These are phyloP conservation scores for Fallopia convolvulus DNA, from an alignment of 148 eudicot species.

Conservation along the genomic window DNA sequence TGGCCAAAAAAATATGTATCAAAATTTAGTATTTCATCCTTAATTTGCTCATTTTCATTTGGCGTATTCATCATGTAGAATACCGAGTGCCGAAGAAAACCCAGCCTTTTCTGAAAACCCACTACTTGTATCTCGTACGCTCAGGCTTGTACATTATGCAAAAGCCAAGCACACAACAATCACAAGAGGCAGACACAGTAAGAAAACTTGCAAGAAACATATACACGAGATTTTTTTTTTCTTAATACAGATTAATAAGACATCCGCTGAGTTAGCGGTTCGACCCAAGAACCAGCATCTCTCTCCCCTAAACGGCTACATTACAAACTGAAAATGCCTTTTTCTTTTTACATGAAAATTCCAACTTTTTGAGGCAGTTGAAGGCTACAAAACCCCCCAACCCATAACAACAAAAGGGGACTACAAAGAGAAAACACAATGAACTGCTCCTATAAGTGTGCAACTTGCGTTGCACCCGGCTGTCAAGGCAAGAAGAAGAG, in stretches of 20 bases:
- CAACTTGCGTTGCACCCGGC: constrained; percentile 6
- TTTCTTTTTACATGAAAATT: constrained; percentile 5
- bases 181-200: not conserved
- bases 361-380: not conserved
- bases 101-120: not conserved
- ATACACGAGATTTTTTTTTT: not conserved
- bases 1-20: too few relatives aligned
- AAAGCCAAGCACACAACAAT: not conserved
- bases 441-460: not conserved
- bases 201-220: constrained; percentile 6
- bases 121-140: not conserved
- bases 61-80: not conserved
- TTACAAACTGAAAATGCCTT: constrained; percentile 10
- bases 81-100: too few relatives aligned
- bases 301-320: not conserved
- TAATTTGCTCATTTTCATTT: too few relatives aligned
- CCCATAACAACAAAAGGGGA: not conserved
- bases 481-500: constrained; percentile 7
- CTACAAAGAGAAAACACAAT: not conserved
- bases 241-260: not conserved
- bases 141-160: not conserved
- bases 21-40: too few relatives aligned
- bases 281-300: constrained; percentile 7
- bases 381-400: not conserved
- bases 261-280: not conserved